Base-by-base conservation (phyloP, 441 rosid genomes). In the Arabidopsis lyrata region DNA sequence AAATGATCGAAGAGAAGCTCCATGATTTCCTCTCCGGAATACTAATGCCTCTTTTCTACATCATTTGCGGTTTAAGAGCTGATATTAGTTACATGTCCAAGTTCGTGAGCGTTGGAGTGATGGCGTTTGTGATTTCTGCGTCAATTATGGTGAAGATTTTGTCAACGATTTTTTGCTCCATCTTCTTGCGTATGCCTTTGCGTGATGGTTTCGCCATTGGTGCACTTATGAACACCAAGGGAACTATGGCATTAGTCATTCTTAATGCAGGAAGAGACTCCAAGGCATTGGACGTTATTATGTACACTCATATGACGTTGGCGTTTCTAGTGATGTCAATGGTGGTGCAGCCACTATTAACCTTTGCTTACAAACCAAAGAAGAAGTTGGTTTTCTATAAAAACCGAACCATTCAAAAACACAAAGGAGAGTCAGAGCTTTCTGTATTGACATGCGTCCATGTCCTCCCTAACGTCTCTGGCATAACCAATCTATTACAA, bases 191-290 rank as follows among this genome's bases (percentile, higher is more conserved):
- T 34, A 69, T 86, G 75, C 77, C 88, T 39, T 2, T 79, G 8
- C 78, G 76, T 47, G 91, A 88, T 42, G 86, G 83, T 24, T 42
- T 84, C 3, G 80, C 86, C 15, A 62, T 87, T 24, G 93, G 91
- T 9, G 57, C 83, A 15, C 87, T 88, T 44, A 85, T 83, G 86
- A 88, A 88, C 81, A 85, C 89, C 14, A 86, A 88, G 68, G 93
- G 90, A 15, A 81, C 84, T 12, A 44, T 84, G 63, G 84, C 86
- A 2, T 73, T 86, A 57, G 83, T 85, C 44, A 50, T 86, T 36
- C 80, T 86, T 34, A 85, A 85, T 18, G 77, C 84, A 2, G 93
- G 89, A 41, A 83, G 82, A 58, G 81, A 84, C 77, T 81, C 58
- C 27, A 74, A 67, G 82, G 87, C 77, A 16, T 55, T 83, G 69